Base-by-base conservation (phyloP, 1,284 basidiomycete genomes). In the Coniophora puteana region DNA sequence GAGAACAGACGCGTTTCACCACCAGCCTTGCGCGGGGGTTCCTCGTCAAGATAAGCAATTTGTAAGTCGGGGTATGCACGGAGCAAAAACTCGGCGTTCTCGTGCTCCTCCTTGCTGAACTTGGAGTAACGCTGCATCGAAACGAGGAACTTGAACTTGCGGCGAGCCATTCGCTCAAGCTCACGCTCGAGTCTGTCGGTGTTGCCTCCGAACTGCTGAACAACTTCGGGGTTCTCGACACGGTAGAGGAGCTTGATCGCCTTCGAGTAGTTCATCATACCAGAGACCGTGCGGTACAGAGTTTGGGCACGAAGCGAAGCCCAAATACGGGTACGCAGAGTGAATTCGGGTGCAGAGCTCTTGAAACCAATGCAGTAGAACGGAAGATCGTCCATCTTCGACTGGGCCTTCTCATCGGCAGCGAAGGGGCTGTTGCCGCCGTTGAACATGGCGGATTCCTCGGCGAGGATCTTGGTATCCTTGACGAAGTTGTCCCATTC, bases 401-500 rank as follows among this genome's bases (percentile, higher is more conserved):
- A 85, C 47, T 74, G 72, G 30, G 74, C 81, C 68, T 97, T 96
- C 65, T 96, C 93, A 63, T 95, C 92, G 13, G 72, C 70, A 45
- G 81, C 82, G 58, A 90, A 90, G 1, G 91, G 89, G 57, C 78
- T 83, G 41, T 78, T 70, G n/a, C n/a, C n/a, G 25, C 86, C 89
- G 48, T 85, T 87, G 62, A 86, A 92, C 70, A 89, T 83, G 28
- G 84, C 83, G 11, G 92, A 89, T 65, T 99, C 95, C 64, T 98
- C 94, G 1, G 95, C 95, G 38, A 99, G 76, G 51, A 99, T 99
- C 76, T 96, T 99, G 62, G 96, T 99, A 63, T 99, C 95, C 71
- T 94, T 94, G 57, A 99, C 95, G 53, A 99, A 99, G 67, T 99
- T 99, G 70, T 97, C 93, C 95, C 95, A 99, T 63, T 99, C 95